Conservation (phyloP, 257 asterid genomes). For the Fraxinus anomala region DNA sequence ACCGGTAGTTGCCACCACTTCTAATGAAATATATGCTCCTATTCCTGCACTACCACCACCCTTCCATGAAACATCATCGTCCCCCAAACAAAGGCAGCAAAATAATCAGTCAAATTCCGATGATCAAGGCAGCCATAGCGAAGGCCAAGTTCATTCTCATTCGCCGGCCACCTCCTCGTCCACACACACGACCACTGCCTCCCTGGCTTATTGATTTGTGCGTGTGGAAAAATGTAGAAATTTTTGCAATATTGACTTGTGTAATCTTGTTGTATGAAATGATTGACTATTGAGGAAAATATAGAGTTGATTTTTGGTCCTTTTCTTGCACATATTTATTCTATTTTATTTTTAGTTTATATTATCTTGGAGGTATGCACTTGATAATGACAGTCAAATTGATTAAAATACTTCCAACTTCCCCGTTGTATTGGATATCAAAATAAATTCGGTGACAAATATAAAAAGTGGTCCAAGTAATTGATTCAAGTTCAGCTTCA, state of each 20-base stretch:
- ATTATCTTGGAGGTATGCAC: conserved; percentile 12
- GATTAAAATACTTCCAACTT: conserved; percentile 31
- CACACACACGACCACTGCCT: conserved; percentile 27
- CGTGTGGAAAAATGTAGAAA: conserved; percentile 10
- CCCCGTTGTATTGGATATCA: conserved; percentile 35
- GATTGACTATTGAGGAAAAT: conserved; percentile 13
- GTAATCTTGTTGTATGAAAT: conserved; percentile 12
- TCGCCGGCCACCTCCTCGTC: conserved; percentile 56
- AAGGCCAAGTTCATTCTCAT: conserved; percentile 34
- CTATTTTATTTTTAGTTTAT: conserved; percentile 14
- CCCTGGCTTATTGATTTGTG: conserved; percentile 33
- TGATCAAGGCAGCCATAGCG: conserved; percentile 31
- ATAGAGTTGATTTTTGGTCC: conserved; percentile 22
- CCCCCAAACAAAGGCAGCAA: conserved; percentile 14
- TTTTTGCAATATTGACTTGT: conserved; percentile 11
- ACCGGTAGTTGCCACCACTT: conserved; percentile 37
- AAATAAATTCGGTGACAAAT: neutral
- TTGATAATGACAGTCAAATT: conserved; percentile 30
- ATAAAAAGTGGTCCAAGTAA: no score
- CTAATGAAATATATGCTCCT: conserved; percentile 65
- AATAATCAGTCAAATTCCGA: conserved; percentile 23
- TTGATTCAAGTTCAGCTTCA: no score
- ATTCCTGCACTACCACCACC: conserved; percentile 46
- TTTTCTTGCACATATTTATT: neutral
- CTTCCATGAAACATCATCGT: conserved; percentile 34